Conservation (phyloP, 1,284 basidiomycete genomes). For the Xerocomus cyaneibrunnescens region DNA sequence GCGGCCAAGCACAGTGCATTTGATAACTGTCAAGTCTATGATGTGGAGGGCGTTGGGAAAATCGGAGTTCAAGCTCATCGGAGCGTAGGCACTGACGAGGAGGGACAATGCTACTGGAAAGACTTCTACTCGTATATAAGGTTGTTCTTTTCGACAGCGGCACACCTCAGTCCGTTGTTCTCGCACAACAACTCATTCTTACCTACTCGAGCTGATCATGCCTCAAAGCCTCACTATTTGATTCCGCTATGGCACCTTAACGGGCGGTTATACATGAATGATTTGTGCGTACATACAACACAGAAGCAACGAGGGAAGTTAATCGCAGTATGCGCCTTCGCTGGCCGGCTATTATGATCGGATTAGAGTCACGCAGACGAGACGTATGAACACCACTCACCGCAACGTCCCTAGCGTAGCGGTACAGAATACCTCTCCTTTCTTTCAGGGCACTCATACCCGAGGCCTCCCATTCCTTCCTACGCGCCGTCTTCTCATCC, state of each 20-base stretch:
- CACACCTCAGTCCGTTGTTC: too few species aligned
- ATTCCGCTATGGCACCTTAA: background rate
- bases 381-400: conserved; percentile 45
- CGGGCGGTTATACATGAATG: background rate
- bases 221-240: too few species aligned
- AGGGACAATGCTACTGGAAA: too few species aligned
- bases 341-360: conserved; percentile 58
- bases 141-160: too few species aligned
- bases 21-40: too few species aligned
- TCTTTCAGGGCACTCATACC: conserved; percentile 67
- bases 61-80: too few species aligned
- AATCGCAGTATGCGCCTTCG: conserved; percentile 78
- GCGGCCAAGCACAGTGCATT: too few species aligned
- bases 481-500: conserved; percentile 72
- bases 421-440: conserved; percentile 66
- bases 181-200: too few species aligned
- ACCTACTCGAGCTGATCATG: too few species aligned
- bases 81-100: too few species aligned
- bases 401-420: conserved; percentile 79
- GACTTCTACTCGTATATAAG: too few species aligned
- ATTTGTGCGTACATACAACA: conserved; percentile 8
- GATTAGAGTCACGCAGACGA: conserved; percentile 10
- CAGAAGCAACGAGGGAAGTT: background rate
- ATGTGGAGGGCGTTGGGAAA: too few species aligned
- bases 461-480: conserved; percentile 68